Evolutionary conservation across 1,284 basidiomycete species (phyloP), one percentile per base, ranked within the genome.

Genomic region (Leccinum olivaceoglutinosum): DNA sequence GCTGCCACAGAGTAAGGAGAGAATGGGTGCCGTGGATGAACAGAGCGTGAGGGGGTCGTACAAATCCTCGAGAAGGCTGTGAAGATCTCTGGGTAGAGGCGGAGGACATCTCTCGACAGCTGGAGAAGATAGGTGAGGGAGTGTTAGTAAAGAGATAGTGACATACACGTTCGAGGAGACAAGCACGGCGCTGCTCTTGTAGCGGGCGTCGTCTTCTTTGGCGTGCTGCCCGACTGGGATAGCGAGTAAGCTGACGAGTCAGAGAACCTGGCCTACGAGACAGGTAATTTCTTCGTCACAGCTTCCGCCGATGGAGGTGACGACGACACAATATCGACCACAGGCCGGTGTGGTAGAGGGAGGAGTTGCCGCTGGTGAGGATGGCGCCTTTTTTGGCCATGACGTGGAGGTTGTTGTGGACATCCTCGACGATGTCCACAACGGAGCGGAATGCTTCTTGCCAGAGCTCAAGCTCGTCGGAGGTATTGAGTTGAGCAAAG

Each of bases 301-400:
- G 71, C 85, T 89, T n/a, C 86, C 25, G 25, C 88, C 85, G 36
- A 87, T 88, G 63, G 80, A 82, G 4, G 84, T 86, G 51, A 88
- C 82, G 59, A 92, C 75, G 36, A 83, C 78, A 66, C 91, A 89
- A 77, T 96, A 98, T 63, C 92, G 84, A 63, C 91, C 89, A 94
- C 95, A 98, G 0, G 97, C 94, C 95, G 63, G 97, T 96, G 75
- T 99, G 96, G 80, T 96, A 99, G 49, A 99, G 82, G 14, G 32
- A 34, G 32, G 93, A 88, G 75, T 96, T 96, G 5, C 92, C 93
- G 68, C 93, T 96, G 78, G 93, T 12, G 96, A 96, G 0, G 78
- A 99, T 99, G 94, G 29, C 29, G 29, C 29, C 29, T 29, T 29
- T 29, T 29, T 29, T 7, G 29, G 29, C 29, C 29, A 29, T 29